Base-by-base conservation (phyloP, 805 yeast species). In the Lachancea lanzarotensis region DNA sequence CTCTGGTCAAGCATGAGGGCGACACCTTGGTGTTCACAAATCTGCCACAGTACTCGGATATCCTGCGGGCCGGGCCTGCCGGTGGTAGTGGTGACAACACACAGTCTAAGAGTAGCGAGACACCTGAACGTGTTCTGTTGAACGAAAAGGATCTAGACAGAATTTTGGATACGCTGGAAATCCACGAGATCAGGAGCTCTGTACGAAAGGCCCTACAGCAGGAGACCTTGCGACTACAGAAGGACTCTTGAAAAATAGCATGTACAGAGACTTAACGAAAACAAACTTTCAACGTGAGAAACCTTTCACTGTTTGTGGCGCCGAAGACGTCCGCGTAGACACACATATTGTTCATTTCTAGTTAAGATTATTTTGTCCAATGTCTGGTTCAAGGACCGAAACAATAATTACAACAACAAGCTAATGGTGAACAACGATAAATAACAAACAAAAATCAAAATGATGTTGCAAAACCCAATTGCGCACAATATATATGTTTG, bases 181-280 rank as follows among this genome's bases (percentile, higher is more conserved):
- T 79, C 38, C 68, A 63, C 20, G 75, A 71, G 30, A 58, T 73
- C 31, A 68, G 66, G 30, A 63, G 69, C 1, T 72, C 72, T n/a
- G 62, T 82, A 37, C 45, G 56, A 4, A 72, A 73, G 46, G 84
- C 86, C 1, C 55, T 79, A 47, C 57, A 57, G 26, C 88, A 82
- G 57, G 88, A 81, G 57, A 25, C 30, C 15, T 19, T 16, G 34
- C 27, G 46, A 31, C 38, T 43, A 15, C 29, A 17, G n/a, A n/a
- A n/a, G n/a, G n/a, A n/a, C n/a, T n/a, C n/a, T n/a, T n/a, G n/a
- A n/a, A n/a, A n/a, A 38, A 30, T 16, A 29, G 27, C 13, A 26
- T 17, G 19, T 17, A 29, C 16, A 17, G 26, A 17, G 17, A 36
- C 19, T 22, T n/a, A n/a, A n/a, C n/a, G n/a, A n/a, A n/a, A n/a